phyloP scores from a whole-genome alignment of 805 yeast genomes.

The Yamadazyma nakazawae region DNA sequence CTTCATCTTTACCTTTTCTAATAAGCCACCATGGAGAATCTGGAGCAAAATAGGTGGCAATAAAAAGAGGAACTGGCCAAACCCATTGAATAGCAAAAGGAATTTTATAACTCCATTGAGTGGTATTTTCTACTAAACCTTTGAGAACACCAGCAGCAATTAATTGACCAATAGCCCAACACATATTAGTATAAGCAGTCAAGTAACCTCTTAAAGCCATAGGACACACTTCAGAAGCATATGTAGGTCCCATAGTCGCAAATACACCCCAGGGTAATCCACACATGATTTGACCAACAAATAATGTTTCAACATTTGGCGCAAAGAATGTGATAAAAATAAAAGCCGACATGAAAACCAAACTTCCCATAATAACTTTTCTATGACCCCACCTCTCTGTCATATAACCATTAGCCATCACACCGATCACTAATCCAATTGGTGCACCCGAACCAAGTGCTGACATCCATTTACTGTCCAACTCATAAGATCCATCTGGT shows the following conservation, averaged over 20 bases:
- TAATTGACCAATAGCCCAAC: slow-evolving; percentile 41
- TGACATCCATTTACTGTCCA: slow-evolving; percentile 32
- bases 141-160: slow-evolving; percentile 40
- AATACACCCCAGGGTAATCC: slow-evolving; percentile 45
- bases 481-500: slow-evolving; percentile 17
- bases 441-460: slow-evolving; percentile 24
- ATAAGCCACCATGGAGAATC: slow-evolving; percentile 49
- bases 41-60: slow-evolving; percentile 39
- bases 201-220: slow-evolving; percentile 38
- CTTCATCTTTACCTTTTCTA: slow-evolving; percentile 28
- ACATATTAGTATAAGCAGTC: slow-evolving; percentile 36
- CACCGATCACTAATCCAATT: slow-evolving; percentile 44
- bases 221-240: slow-evolving; percentile 44
- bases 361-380: slow-evolving; percentile 28
- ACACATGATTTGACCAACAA: slow-evolving; percentile 40
- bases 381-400: slow-evolving; percentile 45
- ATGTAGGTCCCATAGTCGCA: slow-evolving; percentile 37
- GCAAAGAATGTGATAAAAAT: slow-evolving; percentile 42
- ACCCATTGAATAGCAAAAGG: slow-evolving; percentile 43
- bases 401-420: slow-evolving; percentile 38
- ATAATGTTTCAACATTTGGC: slow-evolving; percentile 29
- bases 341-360: slow-evolving; percentile 24
- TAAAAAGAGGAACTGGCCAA: slow-evolving; percentile 35
- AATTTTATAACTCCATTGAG: slow-evolving; percentile 30
- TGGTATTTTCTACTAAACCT: slow-evolving; percentile 28